phyloP scores from a whole-genome alignment of 192 early-diverging fungal genomes.

The Funneliformis geosporum region DNA sequence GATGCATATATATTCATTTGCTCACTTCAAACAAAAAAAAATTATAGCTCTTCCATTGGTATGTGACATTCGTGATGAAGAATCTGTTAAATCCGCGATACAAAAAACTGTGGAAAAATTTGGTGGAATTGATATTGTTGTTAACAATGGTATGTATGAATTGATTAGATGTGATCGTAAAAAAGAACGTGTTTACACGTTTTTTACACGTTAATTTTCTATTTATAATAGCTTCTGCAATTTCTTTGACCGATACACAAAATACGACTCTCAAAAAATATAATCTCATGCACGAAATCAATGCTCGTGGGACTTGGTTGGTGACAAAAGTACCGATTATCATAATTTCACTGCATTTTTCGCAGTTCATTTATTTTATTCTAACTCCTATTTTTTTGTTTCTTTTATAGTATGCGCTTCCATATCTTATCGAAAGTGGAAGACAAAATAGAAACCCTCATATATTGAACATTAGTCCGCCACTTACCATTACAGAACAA shows the following conservation, averaged over 20 bases:
- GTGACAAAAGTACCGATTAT: constrained; percentile 56
- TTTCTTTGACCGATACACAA: constrained; percentile 64
- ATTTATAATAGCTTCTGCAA: constrained; percentile 60
- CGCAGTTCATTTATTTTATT: neutral
- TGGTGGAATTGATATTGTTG: constrained; percentile 80
- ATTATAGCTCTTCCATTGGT: constrained; percentile 65
- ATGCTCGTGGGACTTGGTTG: constrained; percentile 80
- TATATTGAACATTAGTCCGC: constrained; percentile 73
- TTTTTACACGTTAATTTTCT: neutral
- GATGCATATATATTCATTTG: too few relatives aligned
- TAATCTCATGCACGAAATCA: constrained; percentile 77
- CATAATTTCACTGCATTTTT: neutral
- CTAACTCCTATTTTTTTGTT: neutral
- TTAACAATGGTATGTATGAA: constrained; percentile 59
- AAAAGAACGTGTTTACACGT: neutral
- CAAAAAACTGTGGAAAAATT: constrained; percentile 65
- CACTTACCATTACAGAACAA: constrained; percentile 65
- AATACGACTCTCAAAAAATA: constrained; percentile 60
- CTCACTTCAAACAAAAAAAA: too few relatives aligned
- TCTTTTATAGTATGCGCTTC: constrained; percentile 51
- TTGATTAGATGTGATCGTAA: neutral
- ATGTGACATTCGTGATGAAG: constrained; percentile 85
- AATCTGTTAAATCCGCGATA: constrained; percentile 69
- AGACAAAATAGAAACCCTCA: constrained; percentile 61
- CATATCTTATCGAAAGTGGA: constrained; percentile 63